These are phyloP conservation scores for Colletotrichum sp. DNA, from an alignment of 2,329 filamentous ascomycete species.

Conservation along the genomic window DNA sequence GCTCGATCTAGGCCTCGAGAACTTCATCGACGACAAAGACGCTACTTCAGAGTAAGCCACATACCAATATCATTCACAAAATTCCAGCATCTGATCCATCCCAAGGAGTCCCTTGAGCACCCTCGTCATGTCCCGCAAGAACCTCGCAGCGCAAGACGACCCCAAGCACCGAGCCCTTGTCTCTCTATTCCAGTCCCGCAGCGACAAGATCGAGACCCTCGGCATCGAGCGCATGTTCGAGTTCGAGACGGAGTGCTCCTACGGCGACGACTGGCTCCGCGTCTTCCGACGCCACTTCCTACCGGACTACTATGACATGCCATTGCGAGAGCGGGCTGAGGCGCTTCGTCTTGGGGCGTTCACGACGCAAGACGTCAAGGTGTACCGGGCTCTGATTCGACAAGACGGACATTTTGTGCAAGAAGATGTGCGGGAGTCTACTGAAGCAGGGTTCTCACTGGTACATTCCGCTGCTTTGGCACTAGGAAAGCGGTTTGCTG, in stretches of 20 bases:
- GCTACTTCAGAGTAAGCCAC: no score
- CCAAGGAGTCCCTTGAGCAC: no score
- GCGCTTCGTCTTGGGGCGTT: not conserved
- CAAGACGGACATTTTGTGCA: fast-evolving
- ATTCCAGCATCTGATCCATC: fast-evolving
- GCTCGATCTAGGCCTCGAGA: no score
- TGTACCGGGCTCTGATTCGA: not conserved
- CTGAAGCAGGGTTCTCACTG: not conserved
- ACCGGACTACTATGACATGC: not conserved
- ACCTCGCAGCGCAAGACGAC: no score
- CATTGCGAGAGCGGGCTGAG: not conserved
- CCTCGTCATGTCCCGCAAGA: no score
- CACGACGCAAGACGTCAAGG: not conserved
- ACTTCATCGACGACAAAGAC: no score
- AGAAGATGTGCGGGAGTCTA: not conserved
- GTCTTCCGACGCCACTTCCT: not conserved
- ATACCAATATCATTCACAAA: fast-evolving
- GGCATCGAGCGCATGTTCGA: not conserved
- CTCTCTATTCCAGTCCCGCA: no score
- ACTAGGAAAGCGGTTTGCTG: not conserved
- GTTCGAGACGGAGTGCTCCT: not conserved
- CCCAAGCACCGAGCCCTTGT: no score
- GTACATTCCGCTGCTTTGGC: not conserved
- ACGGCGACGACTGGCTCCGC: not conserved
- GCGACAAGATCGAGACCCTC: not conserved